These are phyloP conservation scores for Epichloe gansuensis DNA, from an alignment of 2,329 filamentous ascomycete species.

Conservation along the genomic window DNA sequence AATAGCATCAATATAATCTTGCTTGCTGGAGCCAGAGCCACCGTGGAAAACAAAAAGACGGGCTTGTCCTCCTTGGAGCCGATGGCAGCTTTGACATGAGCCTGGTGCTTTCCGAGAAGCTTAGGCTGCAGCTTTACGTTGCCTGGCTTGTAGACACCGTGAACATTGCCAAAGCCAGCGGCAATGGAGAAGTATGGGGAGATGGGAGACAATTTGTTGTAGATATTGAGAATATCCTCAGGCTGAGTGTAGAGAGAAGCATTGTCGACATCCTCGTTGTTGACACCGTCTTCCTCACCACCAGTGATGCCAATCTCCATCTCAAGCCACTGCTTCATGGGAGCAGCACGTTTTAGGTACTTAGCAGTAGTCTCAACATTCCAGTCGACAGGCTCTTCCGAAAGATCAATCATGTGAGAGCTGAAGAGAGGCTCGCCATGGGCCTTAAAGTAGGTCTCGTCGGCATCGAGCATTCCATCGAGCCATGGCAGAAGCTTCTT, in stretches of 20 bases:
- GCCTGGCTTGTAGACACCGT: conserved; percentile 97
- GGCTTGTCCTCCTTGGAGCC: conserved; percentile 68
- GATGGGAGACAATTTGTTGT: conserved; percentile 73
- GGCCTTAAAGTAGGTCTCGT: conserved; percentile 90
- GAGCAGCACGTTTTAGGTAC: conserved; percentile 87
- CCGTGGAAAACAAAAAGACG: conserved; percentile 99
- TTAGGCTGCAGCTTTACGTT: conserved; percentile 96
- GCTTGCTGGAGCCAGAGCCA: conserved; percentile 80
- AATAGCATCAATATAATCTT: conserved; percentile 85
- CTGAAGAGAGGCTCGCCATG: conserved; percentile 89
- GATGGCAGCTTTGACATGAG: conserved; percentile 73
- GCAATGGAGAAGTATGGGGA: conserved; percentile 96
- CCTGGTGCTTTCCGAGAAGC: conserved; percentile 94
- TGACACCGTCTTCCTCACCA: conserved; percentile 95
- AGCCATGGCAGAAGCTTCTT: conserved; percentile 99
- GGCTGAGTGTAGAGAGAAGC: conserved; percentile 95
- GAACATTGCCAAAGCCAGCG: conserved; percentile 96
- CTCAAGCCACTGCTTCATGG: conserved; percentile 98
- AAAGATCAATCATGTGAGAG: conserved; percentile 97
- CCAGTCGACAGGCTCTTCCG: conserved; percentile 78
- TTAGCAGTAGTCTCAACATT: conserved; percentile 87
- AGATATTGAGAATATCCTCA: conserved; percentile 87
- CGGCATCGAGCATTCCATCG: conserved; percentile 87
- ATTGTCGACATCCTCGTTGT: conserved; percentile 98
- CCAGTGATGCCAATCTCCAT: conserved; percentile 86